Conservation (phyloP, 345 rosid genomes). For the Dimocarpus longan region DNA sequence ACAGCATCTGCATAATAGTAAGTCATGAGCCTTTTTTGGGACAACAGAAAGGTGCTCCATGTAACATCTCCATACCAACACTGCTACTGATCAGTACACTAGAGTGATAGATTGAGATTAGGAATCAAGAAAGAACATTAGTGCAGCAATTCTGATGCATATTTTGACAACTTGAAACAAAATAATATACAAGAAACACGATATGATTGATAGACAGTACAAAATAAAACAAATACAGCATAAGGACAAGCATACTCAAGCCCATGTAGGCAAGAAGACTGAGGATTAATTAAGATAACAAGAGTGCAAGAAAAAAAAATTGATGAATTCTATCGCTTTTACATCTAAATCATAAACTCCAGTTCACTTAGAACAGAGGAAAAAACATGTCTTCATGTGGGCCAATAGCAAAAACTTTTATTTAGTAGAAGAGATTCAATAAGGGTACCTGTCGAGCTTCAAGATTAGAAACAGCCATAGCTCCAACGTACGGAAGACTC, state of each 20-base stretch:
- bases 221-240: neutral
- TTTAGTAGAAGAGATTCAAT: neutral
- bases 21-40: neutral
- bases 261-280: neutral
- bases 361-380: neutral
- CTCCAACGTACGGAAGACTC: constrained; percentile 98
- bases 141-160: neutral
- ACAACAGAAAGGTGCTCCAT: neutral
- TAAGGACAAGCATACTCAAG: neutral
- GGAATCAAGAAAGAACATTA: neutral
- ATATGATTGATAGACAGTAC: neutral
- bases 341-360: neutral
- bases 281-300: neutral
- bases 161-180: neutral
- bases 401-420: neutral
- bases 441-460: constrained; percentile 92
- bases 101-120: neutral
- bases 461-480: constrained; percentile 95
- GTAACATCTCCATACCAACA: neutral
- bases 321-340: neutral
- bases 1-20: neutral
- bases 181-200: neutral
- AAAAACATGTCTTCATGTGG: neutral
- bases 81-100: neutral
- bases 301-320: neutral